Evolutionary conservation across 2,329 filamentous ascomycete species (phyloP), one percentile per base, ranked within the genome.

Genomic region (Ophiosphaerella herpotricha): DNA sequence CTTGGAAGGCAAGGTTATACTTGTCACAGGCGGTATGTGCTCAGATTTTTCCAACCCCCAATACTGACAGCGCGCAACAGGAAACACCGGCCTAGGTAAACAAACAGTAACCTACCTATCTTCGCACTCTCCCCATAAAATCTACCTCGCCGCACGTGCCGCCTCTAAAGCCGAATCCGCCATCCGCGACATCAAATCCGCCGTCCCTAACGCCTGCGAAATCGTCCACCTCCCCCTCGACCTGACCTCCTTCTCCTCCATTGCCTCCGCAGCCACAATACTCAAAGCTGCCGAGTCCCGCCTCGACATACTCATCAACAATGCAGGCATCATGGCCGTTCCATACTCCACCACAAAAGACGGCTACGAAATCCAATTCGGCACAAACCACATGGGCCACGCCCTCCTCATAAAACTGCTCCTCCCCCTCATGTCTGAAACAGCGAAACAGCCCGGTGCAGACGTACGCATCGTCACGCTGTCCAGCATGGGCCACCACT

Each of bases 361-460:
- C 37, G 78, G 77, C 37, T 80, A 78, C 53, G 79, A 82, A 59
- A 71, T 77, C 29, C 77, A 80, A 43, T 77, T 81, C 48, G 80
- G 77, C 29, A 80, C 76, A 8, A 81, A 82, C 55, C 76, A 81
- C 65, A 65, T 81, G 53, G 80, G 78, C n/a, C 79, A 80, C 53
- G 76, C 77, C 3, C 69, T 81, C 0, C 58, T 81, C 11, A 79
- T 73, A 7, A 77, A 76, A 33, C 68, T 79, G 2, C 71, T 82
- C 0, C 60, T 80, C 1, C 77, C 77, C 1, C 68, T 63, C 0
- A 60, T 82, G 41, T 66, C 74, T 8, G 54, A 68, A 13, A 80
- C 79, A 0, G 75, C 76, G 5, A 56, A 72, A 46, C 16, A 66
- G 16, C 64, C 66, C 0, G 62, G 60, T 12, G 59, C 71, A 3